A percentile compares a stretch with the other conserved stretches of the same genome.
phyloP scores from a whole-genome alignment of 2,329 filamentous ascomycete genomes.

The Albophoma yamanashiensis region DNA sequence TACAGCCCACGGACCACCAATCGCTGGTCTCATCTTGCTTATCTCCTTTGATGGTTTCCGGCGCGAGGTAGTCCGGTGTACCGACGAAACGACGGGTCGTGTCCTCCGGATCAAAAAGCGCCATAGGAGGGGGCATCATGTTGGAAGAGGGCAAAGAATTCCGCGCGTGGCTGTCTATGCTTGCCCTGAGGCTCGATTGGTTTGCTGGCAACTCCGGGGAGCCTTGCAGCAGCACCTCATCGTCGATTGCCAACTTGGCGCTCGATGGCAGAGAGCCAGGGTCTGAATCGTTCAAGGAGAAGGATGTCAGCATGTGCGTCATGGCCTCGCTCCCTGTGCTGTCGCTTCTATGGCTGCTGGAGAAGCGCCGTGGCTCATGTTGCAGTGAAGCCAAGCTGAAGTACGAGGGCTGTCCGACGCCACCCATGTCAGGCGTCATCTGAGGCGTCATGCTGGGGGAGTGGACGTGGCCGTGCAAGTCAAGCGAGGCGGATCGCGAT shows the following conservation, averaged over 20 bases:
- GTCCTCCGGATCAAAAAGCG: conserved; percentile 90
- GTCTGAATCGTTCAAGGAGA: conserved; percentile 59
- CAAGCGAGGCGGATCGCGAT: conserved; percentile 87
- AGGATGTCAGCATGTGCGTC: conserved; percentile 68
- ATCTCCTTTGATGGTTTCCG: conserved; percentile 90
- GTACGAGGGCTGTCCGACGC: conserved; percentile 78
- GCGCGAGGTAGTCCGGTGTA: conserved; percentile 92
- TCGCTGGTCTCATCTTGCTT: conserved; percentile 97
- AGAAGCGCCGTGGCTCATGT: conserved; percentile 57
- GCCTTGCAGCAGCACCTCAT: conserved; percentile 60
- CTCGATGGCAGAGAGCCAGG: conserved; percentile 31
- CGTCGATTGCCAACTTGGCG: conserved; percentile 55
- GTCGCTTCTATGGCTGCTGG: conserved; percentile 72
- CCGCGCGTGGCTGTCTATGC: conserved; percentile 21
- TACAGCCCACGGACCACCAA: conserved; percentile 99
- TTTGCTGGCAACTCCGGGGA: conserved; percentile 64
- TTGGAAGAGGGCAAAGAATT: conserved; percentile 36
- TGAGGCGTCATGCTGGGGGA: conserved; percentile 80
- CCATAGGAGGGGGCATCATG: conserved; percentile 86
- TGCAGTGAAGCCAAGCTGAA: conserved; percentile 59
- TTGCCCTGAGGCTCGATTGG: conserved; percentile 15
- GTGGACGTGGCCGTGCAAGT: conserved; percentile 60
- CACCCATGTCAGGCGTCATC: conserved; percentile 62
- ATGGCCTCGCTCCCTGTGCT: conserved; percentile 84
- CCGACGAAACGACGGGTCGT: conserved; percentile 89